Conservation (phyloP, 2,329 filamentous ascomycete species). For the Paecilomyces formosus region DNA sequence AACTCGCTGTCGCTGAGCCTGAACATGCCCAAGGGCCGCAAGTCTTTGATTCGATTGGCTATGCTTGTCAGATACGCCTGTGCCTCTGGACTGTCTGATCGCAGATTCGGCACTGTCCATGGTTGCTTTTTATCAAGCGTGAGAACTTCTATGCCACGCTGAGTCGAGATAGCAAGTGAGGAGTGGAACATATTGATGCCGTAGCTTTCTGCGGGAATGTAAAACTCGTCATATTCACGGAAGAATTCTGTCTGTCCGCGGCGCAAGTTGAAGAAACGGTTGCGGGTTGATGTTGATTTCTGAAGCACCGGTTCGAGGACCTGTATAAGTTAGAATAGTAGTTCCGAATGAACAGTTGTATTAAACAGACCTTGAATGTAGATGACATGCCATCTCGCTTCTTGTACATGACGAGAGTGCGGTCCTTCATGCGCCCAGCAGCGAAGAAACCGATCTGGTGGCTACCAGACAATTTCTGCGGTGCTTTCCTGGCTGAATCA, state of each 20-base stretch:
- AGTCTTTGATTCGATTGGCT: conserved; percentile 70
- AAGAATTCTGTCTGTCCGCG: conserved; percentile 84
- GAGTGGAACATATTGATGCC: conserved; percentile 95
- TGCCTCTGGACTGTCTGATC: conserved; percentile 51
- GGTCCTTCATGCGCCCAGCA: conserved; percentile 93
- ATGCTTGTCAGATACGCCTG: conserved; percentile 69
- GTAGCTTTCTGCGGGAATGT: conserved; percentile 91
- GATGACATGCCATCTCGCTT: conserved; percentile 87
- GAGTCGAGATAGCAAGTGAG: conserved; percentile 82
- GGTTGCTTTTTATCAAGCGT: conserved; percentile 96
- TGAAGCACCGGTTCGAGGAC: conserved; percentile 94
- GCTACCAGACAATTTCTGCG: conserved; percentile 76
- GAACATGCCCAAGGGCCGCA: conserved; percentile 92
- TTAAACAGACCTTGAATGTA: conserved; percentile 61
- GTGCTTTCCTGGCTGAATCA: conserved; percentile 75
- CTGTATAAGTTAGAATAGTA: conserved; percentile 26
- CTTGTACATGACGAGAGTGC: conserved; percentile 92
- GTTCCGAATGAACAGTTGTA: conserved; percentile 3
- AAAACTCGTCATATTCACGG: conserved; percentile 97
- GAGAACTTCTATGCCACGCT: conserved; percentile 89
- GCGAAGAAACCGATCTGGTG: conserved; percentile 97
- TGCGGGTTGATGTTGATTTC: conserved; percentile 78
- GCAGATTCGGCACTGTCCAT: conserved; percentile 82
- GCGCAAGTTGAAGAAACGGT: conserved; percentile 55
- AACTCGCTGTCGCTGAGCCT: conserved; percentile 88